Evolutionary conservation across 1,284 basidiomycete species (phyloP), one percentile per base, ranked within the genome.

Genomic region (Ceratorhiza oryzae-sativae): DNA sequence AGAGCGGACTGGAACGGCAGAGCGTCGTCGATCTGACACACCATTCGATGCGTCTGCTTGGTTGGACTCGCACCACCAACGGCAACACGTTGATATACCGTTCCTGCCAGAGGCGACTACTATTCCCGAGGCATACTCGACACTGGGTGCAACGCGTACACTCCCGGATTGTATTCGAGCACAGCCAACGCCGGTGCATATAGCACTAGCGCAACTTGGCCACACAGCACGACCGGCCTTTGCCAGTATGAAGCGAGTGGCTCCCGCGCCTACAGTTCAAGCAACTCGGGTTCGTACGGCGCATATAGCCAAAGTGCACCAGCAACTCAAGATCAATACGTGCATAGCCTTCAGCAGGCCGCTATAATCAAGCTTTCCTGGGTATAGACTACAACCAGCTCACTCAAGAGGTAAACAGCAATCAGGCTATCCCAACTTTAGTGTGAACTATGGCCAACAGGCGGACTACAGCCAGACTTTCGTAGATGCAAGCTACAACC

Each of bases 31-130:
- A 20, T 27, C 27, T 45, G 25, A 34, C 13, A 12, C 15, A 1
- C 23, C 41, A 20, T 23, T 65, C 30, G 62, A 65, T 51, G 32
- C 62, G 3, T 65, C 62, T 13, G 13, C 42, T 10, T 65, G 62
- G 62, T 18, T 65, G 18, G 62, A 65, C n/a, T 32, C 42, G 20
- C 45, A 32, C 30, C 46, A 51, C 3, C 34, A 32, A n/a, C 46
- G 34, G 10, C 46, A 51, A 15, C 34, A 32, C 9, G 18, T 34
- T 46, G 25, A 51, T 34, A 32, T 48, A 9, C 30, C 45, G 4
- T 65, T 65, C n/a, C 2, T 39, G 20, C 62, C 62, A 20, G 62
- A 65, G 45, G 62, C 62, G 13, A 42, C 18, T 18, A 13, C 12
- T 45, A 18, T 18, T 18, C 42, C 42, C 6, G 18, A 10, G 42